Evolutionary conservation across 2,329 filamentous ascomycete genomes (phyloP), one percentile per base, ranked within the genome.

Genomic region (Claviceps digitariae): DNA sequence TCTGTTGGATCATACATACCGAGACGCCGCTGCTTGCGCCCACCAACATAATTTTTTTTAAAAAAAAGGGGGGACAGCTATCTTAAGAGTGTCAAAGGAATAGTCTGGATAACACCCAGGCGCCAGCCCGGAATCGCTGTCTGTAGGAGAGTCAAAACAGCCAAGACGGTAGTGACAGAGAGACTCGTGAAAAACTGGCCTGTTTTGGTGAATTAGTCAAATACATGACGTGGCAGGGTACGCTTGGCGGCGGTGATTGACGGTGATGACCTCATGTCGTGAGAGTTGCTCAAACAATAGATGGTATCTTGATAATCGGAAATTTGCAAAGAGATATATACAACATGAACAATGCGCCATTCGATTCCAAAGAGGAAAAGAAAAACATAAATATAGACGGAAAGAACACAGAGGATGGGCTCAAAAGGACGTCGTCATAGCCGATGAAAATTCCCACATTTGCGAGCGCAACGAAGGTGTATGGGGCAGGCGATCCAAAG

Each of bases 391-490:
- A 7, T 34, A 34, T 34, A 34, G 1, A 10, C 13, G n/a, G 25
- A 50, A 29, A 29, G 3, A 50, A 20, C 1, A 41, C 17, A 45
- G 4, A 45, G 23, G 8, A n/a, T 20, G 21, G 5, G 10, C 50
- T 46, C 29, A 51, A 10, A 51, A 25, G 27, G 36, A 2, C 21
- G 50, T 12, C 9, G 40, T 27, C 21, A 25, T 51, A 17, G 50
- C 41, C 5, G 50, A 51, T 17, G 29, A 51, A n/a, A 31, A 25
- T 36, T 51, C 50, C 50, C 50, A 51, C 50, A 51, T 51, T 36
- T 45, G 40, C 4, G 41, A 36, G 12, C 50, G 50, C 10, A 51
- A 13, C 20, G 41, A 51, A 44, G 50, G 50, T 21, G 50, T 51
- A 15, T 51, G 6, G 15, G 50, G 50, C 5, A 51, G 29, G 21